phyloP scores from a whole-genome alignment of 2,329 filamentous ascomycete species.

The Pseudonectria buxi region DNA sequence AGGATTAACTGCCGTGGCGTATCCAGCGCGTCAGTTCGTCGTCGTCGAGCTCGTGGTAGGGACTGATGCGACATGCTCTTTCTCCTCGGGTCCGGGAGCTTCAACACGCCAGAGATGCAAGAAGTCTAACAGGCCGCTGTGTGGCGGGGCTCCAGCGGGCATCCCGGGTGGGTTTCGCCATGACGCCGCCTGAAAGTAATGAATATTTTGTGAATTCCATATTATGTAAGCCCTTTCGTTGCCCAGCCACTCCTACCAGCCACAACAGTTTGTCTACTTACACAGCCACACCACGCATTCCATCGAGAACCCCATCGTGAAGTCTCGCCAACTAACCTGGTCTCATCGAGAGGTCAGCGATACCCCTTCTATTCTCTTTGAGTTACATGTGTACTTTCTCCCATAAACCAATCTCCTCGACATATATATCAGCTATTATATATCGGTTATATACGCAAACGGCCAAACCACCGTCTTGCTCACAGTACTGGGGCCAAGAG shows the following conservation, averaged over 20 bases:
- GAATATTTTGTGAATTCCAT: constrained; percentile 22
- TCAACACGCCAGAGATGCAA: not conserved
- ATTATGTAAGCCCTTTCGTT: constrained; percentile 20
- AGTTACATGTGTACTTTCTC: no score
- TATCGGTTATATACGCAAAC: no score
- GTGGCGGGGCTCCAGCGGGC: constrained; percentile 1
- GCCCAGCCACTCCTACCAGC: not conserved
- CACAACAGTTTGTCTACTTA: not conserved
- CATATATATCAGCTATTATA: no score
- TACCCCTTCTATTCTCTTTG: no score
- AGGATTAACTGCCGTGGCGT: constrained; percentile 18
- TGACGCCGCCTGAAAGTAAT: not conserved
- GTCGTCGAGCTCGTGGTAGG: constrained; percentile 11
- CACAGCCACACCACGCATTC: no score
- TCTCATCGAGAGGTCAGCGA: no score
- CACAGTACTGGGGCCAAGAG: constrained; percentile 45
- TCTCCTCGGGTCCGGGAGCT: constrained; percentile 2
- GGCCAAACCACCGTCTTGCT: no score
- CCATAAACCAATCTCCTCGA: no score
- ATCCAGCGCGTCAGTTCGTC: constrained; percentile 13
- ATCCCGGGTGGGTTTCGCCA: not conserved
- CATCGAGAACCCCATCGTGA: no score
- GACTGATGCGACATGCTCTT: constrained; percentile 14
- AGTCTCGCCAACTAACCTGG: no score
- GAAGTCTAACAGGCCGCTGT: constrained; percentile 4